Percentiles rank a stretch among this genome's conserved stretches.
Conservation (phyloP, 176 grass and related monocot species). For the Paspalum vaginatum region DNA sequence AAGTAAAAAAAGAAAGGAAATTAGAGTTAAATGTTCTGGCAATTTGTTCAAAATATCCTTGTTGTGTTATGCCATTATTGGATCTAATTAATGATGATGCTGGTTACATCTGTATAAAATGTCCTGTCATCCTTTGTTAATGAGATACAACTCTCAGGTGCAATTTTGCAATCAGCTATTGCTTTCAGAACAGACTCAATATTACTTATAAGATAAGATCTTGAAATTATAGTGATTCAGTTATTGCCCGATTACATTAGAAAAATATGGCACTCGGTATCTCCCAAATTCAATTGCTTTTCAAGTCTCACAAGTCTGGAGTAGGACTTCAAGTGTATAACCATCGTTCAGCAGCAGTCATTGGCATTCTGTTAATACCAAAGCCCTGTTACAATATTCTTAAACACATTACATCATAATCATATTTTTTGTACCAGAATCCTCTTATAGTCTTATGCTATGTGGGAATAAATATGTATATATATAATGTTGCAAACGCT, state of each 20-base stretch:
- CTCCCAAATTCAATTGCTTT: not conserved
- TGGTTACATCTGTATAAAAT: too few relatives aligned
- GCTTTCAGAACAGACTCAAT: not conserved
- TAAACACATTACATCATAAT: not conserved
- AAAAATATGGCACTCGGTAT: not conserved
- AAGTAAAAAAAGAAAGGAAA: not conserved
- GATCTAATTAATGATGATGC: not conserved
- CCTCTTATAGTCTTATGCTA: not conserved
- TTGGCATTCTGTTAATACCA: not conserved
- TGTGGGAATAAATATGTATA: too few relatives aligned
- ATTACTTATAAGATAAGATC: not conserved
- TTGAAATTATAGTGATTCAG: not conserved
- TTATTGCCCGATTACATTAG: not conserved
- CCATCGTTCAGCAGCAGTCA: not conserved
- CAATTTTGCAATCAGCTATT: not conserved
- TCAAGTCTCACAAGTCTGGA: not conserved
- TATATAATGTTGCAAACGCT: conserved; percentile 22
- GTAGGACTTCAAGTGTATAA: not conserved
- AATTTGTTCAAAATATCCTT: not conserved
- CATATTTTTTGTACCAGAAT: not conserved
- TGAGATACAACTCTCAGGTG: not conserved
- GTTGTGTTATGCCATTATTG: not conserved
- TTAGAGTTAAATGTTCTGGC: not conserved
- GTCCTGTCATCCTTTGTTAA: not conserved
- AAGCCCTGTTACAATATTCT: not conserved